A percentile compares a stretch with the other conserved stretches of the same genome.
phyloP scores from a whole-genome alignment of 768 basidiomycete species.

The Amanita rubescens region DNA sequence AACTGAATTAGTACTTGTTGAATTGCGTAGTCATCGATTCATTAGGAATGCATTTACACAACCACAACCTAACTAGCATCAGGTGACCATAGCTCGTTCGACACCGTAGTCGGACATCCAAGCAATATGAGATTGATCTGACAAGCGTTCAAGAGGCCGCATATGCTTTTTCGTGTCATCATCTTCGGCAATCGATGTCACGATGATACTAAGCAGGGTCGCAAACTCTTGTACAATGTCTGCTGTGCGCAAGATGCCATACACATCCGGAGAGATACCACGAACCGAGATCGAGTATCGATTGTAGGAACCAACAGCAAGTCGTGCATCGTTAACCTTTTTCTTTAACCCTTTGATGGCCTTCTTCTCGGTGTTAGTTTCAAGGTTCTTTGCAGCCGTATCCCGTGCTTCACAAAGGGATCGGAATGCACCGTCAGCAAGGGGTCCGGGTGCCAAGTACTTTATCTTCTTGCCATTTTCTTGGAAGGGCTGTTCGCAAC shows the following conservation, averaged over 20 bases:
- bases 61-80: background rate
- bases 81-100: too few relatives aligned
- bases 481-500: background rate
- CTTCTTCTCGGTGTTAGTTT: background rate
- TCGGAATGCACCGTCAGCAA: background rate
- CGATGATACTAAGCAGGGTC: background rate
- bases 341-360: background rate
- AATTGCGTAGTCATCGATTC: too few relatives aligned
- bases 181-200: background rate
- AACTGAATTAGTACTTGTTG: too few relatives aligned
- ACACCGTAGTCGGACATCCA: background rate
- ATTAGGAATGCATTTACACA: background rate
- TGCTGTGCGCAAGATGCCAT: background rate
- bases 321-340: background rate
- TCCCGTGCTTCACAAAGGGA: background rate
- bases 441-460: background rate
- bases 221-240: background rate
- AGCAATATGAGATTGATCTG: background rate
- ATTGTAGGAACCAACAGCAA: background rate
- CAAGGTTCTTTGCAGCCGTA: background rate
- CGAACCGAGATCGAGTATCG: background rate
- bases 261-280: background rate
- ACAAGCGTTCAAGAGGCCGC: background rate
- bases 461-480: background rate
- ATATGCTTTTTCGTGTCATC: background rate